Percentiles rank a stretch among this genome's conserved stretches.
These are phyloP conservation scores for Tephrocybe rancida DNA, from an alignment of 768 basidiomycete species.

Conservation along the genomic window DNA sequence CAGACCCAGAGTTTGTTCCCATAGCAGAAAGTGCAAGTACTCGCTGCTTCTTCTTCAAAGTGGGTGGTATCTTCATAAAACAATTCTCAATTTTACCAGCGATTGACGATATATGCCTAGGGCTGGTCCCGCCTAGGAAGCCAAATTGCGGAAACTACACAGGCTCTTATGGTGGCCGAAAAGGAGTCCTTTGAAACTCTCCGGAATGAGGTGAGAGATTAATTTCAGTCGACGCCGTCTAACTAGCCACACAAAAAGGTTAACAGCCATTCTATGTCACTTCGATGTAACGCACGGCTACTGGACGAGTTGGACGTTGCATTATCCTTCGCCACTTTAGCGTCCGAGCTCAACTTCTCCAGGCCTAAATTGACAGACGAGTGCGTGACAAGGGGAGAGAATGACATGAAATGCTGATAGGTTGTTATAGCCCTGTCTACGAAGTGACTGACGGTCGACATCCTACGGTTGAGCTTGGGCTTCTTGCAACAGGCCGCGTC, in stretches of 20 bases:
- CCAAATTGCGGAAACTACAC: slow-evolving; percentile 60
- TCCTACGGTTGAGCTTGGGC: slow-evolving; percentile 89
- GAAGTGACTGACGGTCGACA: slow-evolving; percentile 83
- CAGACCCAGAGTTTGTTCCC: slow-evolving; percentile 51
- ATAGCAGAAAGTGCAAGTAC: slow-evolving; percentile 70
- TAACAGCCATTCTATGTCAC: slow-evolving; percentile 48
- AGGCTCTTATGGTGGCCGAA: slow-evolving; percentile 58
- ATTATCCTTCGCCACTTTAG: slow-evolving; percentile 79
- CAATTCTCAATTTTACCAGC: background rate
- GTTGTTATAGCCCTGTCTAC: slow-evolving; percentile 49
- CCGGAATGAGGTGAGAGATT: slow-evolving; percentile 57
- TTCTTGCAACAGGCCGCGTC: slow-evolving; percentile 69
- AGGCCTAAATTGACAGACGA: slow-evolving; percentile 69
- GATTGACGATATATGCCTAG: slow-evolving; percentile 35
- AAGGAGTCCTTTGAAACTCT: slow-evolving; percentile 73
- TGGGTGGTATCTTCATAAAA: slow-evolving; percentile 23
- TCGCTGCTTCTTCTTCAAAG: slow-evolving; percentile 68
- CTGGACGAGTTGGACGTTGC: slow-evolving; percentile 89
- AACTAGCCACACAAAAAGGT: slow-evolving; percentile 47
- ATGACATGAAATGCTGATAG: background rate
- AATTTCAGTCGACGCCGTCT: background rate
- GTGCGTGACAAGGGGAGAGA: slow-evolving; percentile 42
- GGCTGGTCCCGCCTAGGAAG: slow-evolving; percentile 77
- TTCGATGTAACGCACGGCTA: slow-evolving; percentile 77
- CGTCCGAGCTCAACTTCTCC: slow-evolving; percentile 75